Evolutionary conservation across 148 eudicot species (phyloP).

Genomic region (Linanthus parryae): DNA sequence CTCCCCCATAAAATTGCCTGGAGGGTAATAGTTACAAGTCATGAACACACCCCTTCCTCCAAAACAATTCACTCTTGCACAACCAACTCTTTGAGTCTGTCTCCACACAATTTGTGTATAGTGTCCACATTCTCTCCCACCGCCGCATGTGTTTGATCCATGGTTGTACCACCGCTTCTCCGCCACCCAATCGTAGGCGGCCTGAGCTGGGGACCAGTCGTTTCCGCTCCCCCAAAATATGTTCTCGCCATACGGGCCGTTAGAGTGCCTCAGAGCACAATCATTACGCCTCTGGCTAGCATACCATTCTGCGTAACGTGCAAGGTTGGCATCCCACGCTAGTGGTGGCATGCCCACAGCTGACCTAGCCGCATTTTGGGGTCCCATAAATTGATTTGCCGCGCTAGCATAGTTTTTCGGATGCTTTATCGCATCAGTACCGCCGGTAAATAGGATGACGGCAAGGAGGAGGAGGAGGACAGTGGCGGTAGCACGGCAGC

Average conservation of each 20-base stretch:
- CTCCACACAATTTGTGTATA: constrained; percentile 84
- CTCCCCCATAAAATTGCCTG: constrained; percentile 70
- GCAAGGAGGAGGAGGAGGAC: constrained; percentile 13
- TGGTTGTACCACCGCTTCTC: constrained; percentile 44
- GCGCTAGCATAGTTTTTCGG: constrained; percentile 6
- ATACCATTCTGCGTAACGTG: constrained; percentile 45
- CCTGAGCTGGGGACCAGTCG: constrained; percentile 49
- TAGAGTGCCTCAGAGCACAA: constrained; percentile 57
- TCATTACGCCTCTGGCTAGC: constrained; percentile 43
- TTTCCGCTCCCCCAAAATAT: constrained; percentile 77
- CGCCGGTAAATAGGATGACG: constrained; percentile 8
- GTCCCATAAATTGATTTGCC: constrained; percentile 27
- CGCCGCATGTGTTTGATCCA: constrained; percentile 40
- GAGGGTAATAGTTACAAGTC: constrained; percentile 79
- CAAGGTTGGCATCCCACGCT: constrained; percentile 50
- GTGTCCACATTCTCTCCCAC: constrained; percentile 67
- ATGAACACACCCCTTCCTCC: constrained; percentile 63
- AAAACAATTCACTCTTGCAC: constrained; percentile 61
- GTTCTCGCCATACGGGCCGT: constrained; percentile 78
- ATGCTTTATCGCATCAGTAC: constrained; percentile 7
- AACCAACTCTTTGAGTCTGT: constrained; percentile 52
- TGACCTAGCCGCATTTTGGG: constrained; percentile 58
- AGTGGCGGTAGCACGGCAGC: not conserved
- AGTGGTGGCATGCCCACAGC: constrained; percentile 40
- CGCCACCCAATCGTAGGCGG: constrained; percentile 43